Evolutionary conservation across 306 rosid species (phyloP).

Genomic region (Prunus armeniaca): DNA sequence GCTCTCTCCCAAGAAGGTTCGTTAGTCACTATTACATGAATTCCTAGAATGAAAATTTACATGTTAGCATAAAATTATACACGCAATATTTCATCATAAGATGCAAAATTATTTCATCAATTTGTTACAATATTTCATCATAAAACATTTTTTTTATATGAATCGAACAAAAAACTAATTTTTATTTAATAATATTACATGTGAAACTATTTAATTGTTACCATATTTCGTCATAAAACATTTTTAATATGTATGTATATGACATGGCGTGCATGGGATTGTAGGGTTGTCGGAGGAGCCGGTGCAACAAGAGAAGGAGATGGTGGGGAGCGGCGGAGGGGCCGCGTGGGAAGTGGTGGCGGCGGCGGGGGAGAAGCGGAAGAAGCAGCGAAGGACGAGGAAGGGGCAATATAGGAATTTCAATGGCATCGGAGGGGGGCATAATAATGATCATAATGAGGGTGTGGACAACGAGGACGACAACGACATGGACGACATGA

Average conservation of each 20-base stretch:
- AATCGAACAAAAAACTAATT: not conserved
- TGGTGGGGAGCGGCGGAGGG: slow-evolving; percentile 70
- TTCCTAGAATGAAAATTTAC: no score
- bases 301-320: slow-evolving; percentile 77
- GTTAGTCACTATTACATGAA: not conserved
- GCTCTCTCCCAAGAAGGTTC: slow-evolving; percentile 92
- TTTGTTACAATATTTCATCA: no score
- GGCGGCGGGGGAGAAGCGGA: slow-evolving; percentile 34
- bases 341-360: slow-evolving; percentile 50
- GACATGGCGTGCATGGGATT: not conserved
- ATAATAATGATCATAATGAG: slow-evolving; percentile 13
- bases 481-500: not conserved
- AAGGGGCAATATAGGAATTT: slow-evolving; percentile 24
- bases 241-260: not conserved
- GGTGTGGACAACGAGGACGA: slow-evolving; percentile 40
- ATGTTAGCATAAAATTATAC: no score
- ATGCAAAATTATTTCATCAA: no score
- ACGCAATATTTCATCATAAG: no score
- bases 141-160: no score
- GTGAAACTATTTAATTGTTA: not conserved
- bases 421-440: slow-evolving; percentile 18
- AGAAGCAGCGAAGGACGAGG: slow-evolving; percentile 36
- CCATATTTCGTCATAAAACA: not conserved
- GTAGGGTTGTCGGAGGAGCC: slow-evolving; percentile 91
- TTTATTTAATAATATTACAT: not conserved